Evolutionary conservation across 257 asterid genomes (phyloP).

Genomic region (Thymus quinquecostatus): DNA sequence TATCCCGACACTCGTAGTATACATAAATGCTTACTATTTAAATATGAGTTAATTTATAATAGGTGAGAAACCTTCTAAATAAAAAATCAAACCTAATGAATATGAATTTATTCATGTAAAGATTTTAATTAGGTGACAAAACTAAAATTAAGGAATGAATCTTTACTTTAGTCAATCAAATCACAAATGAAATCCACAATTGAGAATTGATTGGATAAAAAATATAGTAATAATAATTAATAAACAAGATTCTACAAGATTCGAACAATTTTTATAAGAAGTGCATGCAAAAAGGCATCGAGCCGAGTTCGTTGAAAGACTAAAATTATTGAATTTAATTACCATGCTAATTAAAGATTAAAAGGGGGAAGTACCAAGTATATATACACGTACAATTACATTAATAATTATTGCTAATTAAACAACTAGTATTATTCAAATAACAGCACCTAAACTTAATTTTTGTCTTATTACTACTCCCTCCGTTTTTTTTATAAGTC

Average conservation of each 20-base stretch:
- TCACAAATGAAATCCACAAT: conserved; percentile 18
- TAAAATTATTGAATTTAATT: conserved; percentile 29
- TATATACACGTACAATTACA: not conserved
- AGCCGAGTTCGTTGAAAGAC: conserved; percentile 29
- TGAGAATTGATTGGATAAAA: conserved; percentile 10
- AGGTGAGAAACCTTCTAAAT: too few species aligned
- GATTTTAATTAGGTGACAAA: too few species aligned
- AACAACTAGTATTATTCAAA: too few species aligned
- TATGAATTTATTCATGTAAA: too few species aligned
- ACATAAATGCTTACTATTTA: too few species aligned
- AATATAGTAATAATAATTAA: not conserved
- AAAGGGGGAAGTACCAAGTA: not conserved
- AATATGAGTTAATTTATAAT: too few species aligned
- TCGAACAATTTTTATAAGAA: conserved; percentile 28
- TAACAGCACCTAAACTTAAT: not conserved
- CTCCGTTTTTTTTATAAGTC: too few species aligned
- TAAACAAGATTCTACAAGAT: conserved; percentile 25
- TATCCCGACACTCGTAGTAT: too few species aligned
- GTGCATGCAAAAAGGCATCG: conserved; percentile 5
- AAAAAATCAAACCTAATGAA: too few species aligned
- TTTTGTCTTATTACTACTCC: not conserved
- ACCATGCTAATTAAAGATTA: not conserved
- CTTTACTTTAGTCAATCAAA: not conserved
- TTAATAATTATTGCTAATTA: conserved; percentile 2
- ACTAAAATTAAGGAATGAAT: too few species aligned